phyloP scores from a whole-genome alignment of 208 protist species.

The Acanthamoeba divionensis region DNA sequence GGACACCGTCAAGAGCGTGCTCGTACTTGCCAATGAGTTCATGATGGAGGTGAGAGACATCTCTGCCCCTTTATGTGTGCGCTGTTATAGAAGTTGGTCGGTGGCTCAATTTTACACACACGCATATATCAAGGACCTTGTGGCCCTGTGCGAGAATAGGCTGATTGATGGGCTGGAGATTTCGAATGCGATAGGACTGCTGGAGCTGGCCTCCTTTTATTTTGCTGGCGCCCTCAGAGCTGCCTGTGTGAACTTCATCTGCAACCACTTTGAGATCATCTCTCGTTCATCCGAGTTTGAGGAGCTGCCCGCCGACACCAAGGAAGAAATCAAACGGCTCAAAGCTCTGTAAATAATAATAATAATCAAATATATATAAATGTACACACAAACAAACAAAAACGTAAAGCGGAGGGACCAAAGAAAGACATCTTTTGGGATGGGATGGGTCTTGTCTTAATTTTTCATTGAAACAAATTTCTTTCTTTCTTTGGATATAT shows the following conservation, averaged over 20 bases:
- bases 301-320: conserved; percentile 1
- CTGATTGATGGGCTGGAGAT: neutral
- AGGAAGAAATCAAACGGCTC: conserved; percentile 7
- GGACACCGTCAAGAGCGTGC: neutral
- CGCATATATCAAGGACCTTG: neutral
- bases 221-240: neutral
- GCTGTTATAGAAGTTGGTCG: too few species aligned
- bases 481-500: too few species aligned
- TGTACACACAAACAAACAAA: too few species aligned
- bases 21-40: conserved; percentile 3
- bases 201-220: conserved; percentile 24
- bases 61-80: too few species aligned
- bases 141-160: conserved; percentile 28
- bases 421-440: too few species aligned
- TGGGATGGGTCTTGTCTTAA: too few species aligned
- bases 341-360: conserved; percentile 3
- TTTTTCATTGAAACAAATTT: too few species aligned
- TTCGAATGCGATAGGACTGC: neutral
- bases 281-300: neutral
- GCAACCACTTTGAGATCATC: conserved; percentile 9
- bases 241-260: conserved; percentile 34
- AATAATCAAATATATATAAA: too few species aligned
- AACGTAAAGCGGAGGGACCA: too few species aligned
- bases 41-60: neutral
- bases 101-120: too few species aligned